A percentile compares a stretch with the other conserved stretches of the same genome.
Evolutionary conservation across 495 filamentous ascomycete genomes (phyloP).

Genomic region (Lindgomyces ingoldianus): DNA sequence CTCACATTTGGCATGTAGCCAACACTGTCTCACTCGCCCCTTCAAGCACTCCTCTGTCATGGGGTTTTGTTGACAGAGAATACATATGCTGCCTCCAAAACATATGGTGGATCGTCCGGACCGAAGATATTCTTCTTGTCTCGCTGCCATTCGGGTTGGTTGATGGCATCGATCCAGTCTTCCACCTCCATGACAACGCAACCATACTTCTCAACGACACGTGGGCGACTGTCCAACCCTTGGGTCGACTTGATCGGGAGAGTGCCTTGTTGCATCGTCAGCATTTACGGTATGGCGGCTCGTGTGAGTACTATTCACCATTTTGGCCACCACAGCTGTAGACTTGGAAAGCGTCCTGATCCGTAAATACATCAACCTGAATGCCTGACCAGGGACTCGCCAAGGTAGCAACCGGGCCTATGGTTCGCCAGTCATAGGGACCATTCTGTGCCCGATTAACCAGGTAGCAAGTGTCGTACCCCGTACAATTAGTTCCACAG

Average conservation of each 20-base stretch:
- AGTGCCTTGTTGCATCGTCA: constrained; percentile 36
- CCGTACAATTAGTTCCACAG: constrained; percentile 68
- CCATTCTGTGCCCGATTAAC: constrained; percentile 52
- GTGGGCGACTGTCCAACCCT: constrained; percentile 38
- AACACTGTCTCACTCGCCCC: too few species aligned
- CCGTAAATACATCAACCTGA: constrained; percentile 37
- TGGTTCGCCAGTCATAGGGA: constrained; percentile 59
- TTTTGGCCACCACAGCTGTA: constrained; percentile 41
- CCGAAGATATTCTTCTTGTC: constrained; percentile 43
- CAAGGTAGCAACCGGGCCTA: constrained; percentile 62
- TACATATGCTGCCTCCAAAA: constrained; percentile 41
- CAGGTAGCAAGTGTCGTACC: constrained; percentile 59
- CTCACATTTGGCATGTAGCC: too few species aligned
- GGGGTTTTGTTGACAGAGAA: constrained; percentile 38
- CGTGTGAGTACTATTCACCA: constrained; percentile 20
- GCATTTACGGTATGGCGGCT: background rate
- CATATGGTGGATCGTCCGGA: constrained; percentile 42
- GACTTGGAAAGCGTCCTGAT: constrained; percentile 42
- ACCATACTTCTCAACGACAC: constrained; percentile 56
- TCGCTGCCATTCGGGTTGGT: constrained; percentile 45
- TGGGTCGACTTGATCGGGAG: constrained; percentile 46
- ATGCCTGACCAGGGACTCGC: constrained; percentile 42
- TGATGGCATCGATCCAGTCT: constrained; percentile 47
- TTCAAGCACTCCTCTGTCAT: background rate
- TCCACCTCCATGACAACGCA: constrained; percentile 58